A percentile compares a stretch with the other conserved stretches of the same genome.
These are phyloP conservation scores for Diaporthe vexans DNA, from an alignment of 2,329 filamentous ascomycete genomes.

Conservation along the genomic window DNA sequence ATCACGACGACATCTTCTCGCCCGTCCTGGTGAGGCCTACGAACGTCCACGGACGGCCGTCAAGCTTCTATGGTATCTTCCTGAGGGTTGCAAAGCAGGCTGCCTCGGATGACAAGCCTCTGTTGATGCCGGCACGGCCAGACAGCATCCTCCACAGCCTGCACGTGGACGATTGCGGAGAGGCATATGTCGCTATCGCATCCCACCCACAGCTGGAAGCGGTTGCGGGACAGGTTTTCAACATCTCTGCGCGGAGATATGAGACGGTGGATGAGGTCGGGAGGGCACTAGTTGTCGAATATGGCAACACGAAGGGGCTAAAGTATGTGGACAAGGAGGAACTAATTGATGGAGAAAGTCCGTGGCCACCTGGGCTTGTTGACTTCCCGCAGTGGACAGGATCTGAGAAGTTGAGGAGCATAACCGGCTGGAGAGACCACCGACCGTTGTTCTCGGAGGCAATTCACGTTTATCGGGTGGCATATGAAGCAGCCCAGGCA, in stretches of 20 bases:
- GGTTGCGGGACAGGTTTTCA: slow-evolving; percentile 58
- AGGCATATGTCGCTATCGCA: slow-evolving; percentile 62
- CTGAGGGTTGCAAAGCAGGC: slow-evolving; percentile 52
- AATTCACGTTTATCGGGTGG: slow-evolving; percentile 52
- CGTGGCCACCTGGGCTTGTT: slow-evolving; percentile 48
- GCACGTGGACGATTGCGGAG: slow-evolving; percentile 64
- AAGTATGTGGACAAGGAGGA: slow-evolving; percentile 46
- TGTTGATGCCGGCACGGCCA: slow-evolving; percentile 52
- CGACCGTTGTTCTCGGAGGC: slow-evolving; percentile 55
- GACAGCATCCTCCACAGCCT: slow-evolving; percentile 60
- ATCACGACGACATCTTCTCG: slow-evolving; percentile 57
- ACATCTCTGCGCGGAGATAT: slow-evolving; percentile 60
- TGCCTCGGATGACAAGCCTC: slow-evolving; percentile 39
- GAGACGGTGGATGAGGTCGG: slow-evolving; percentile 59
- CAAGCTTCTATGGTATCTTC: slow-evolving; percentile 59
- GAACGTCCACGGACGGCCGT: slow-evolving; percentile 60
- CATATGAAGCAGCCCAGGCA: slow-evolving; percentile 54
- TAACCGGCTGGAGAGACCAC: slow-evolving; percentile 58
- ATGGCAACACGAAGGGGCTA: slow-evolving; percentile 52
- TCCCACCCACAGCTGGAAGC: slow-evolving; percentile 49
- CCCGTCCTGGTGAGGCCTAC: slow-evolving; percentile 61
- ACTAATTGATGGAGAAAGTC: slow-evolving; percentile 31
- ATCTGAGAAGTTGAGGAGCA: slow-evolving; percentile 55
- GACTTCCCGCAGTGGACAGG: slow-evolving; percentile 59
- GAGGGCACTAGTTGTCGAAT: slow-evolving; percentile 56